Conservation (phyloP, 2,329 filamentous ascomycete species). For the Aspergillus hiratsukae region DNA sequence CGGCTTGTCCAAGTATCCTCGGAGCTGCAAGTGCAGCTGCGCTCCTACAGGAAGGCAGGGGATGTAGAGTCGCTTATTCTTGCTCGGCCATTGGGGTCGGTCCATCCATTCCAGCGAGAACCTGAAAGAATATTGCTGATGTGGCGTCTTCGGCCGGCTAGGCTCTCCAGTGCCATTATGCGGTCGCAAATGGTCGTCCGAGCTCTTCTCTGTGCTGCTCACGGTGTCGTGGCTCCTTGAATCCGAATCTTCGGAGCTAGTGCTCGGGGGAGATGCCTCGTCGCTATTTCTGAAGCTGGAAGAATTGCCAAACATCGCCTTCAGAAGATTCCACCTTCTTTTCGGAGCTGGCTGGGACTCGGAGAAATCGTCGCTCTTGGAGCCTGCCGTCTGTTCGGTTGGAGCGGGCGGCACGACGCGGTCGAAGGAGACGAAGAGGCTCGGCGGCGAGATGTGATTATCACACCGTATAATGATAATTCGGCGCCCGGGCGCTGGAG, state of each 20-base stretch:
- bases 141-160: constrained; percentile 36
- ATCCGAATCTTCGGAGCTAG: constrained; percentile 34
- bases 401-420: constrained; percentile 47
- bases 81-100: constrained; percentile 45
- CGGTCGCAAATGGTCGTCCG: constrained; percentile 24
- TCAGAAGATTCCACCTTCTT: constrained; percentile 50
- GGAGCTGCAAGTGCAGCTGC: constrained; percentile 49
- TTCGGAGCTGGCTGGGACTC: constrained; percentile 25
- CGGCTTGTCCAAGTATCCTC: constrained; percentile 21
- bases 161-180: constrained; percentile 22
- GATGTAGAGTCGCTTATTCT: constrained; percentile 51
- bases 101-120: constrained; percentile 65
- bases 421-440: constrained; percentile 61
- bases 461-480: constrained; percentile 89
- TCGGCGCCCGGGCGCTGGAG: constrained; percentile 76
- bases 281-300: constrained; percentile 43
- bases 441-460: constrained; percentile 48
- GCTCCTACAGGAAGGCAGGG: constrained; percentile 56
- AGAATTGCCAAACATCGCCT: constrained; percentile 46
- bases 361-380: constrained; percentile 19
- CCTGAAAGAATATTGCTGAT: constrained; percentile 59
- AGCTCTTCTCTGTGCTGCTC: constrained; percentile 19
- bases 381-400: constrained; percentile 27
- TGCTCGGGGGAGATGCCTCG: constrained; percentile 33
- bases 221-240: constrained; percentile 23